Base-by-base conservation (phyloP, 1,139 yeast species). In the Scheffersomyces titani region DNA sequence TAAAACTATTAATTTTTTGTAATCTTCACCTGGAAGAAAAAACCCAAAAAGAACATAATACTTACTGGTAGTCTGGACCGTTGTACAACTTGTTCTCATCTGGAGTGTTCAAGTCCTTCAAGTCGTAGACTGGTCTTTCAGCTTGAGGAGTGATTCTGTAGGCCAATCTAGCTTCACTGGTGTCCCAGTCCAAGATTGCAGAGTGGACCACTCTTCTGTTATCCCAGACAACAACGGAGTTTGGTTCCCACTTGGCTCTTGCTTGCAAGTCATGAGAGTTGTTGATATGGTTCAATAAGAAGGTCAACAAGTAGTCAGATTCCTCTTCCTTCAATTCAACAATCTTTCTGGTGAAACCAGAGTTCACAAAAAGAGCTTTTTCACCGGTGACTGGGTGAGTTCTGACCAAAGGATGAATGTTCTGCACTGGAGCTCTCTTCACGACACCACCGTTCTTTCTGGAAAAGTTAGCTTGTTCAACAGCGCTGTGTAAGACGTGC, bases 141-240 rank as follows among this genome's bases (percentile, higher is more conserved):
- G 87, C 92, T 64, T 83, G 82, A 7, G 89, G 84, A 7, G 92
- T 87, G 57, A 88, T 81, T 69, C 93, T 79, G 63, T 86, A 84
- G 4, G 89, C 90, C 64, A 87, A 91, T 70, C 93, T 81, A 52
- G 80, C 77, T 21, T 80, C 81, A 7, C 79, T 74, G 44, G 68
- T 71, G 54, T 77, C 83, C 87, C 88, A 86, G 70, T 88, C 92
- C 55, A 83, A 75, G 50, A 84, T 75, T 5, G 92, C 92, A 22
- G 87, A 74, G 69, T 88, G 92, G 50, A 81, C 72, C 44, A 85
- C 83, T 64, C 87, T 75, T 70, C 92, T 80, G 72, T 88, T 88
- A 65, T 88, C 92, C 90, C 92, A 89, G 21, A 87, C 72, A 22
- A 86, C 91, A 44, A 89, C 88, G 5, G 91, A 85, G 54, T 69